phyloP scores from a whole-genome alignment of 1,139 yeast species.

The Lizanozyma gosingica region DNA sequence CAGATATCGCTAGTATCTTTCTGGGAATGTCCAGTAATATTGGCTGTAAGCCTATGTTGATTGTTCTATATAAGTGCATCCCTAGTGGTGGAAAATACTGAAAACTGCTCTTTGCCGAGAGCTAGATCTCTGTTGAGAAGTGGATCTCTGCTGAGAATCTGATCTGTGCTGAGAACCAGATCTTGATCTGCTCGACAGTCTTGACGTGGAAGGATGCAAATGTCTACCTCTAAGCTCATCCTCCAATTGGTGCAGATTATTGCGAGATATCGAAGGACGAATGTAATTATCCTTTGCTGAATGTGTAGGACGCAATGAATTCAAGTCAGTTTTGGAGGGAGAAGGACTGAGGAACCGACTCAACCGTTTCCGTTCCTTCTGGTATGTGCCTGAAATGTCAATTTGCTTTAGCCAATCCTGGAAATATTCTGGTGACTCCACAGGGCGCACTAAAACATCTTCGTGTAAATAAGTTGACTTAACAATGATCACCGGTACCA shows the following conservation, averaged over 20 bases:
- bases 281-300: background rate
- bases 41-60: no score
- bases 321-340: background rate
- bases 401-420: background rate
- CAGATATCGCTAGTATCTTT: no score
- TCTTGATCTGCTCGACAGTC: background rate
- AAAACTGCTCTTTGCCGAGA: background rate
- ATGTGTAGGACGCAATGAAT: background rate
- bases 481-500: conserved; percentile 61
- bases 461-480: conserved; percentile 40
- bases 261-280: background rate
- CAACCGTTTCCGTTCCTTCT: background rate
- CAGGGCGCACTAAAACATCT: background rate
- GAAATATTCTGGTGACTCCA: background rate
- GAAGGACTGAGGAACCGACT: background rate
- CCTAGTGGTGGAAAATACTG: background rate
- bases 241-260: background rate
- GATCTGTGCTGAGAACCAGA: no score
- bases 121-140: no score
- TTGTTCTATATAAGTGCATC: no score
- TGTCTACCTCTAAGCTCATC: background rate
- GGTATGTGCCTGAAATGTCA: background rate
- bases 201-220: background rate
- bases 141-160: background rate
- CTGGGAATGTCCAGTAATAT: no score